Evolutionary conservation across 257 asterid genomes (phyloP).

Genomic region (Solanum lycopersicoides): DNA sequence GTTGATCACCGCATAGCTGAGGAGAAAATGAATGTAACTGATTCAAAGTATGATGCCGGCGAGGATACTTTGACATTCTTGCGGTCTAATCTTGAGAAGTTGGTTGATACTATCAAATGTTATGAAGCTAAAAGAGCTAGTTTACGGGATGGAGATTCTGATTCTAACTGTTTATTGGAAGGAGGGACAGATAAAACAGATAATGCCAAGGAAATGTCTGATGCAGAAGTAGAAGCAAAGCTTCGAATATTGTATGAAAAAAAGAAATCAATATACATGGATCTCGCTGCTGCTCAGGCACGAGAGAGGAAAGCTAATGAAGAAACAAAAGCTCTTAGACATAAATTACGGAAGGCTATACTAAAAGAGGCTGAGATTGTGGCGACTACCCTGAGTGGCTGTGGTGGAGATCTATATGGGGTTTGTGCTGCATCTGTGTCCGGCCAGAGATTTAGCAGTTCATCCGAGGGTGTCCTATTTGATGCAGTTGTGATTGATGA

Average conservation of each 20-base stretch:
- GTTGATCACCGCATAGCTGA: constrained; percentile 71
- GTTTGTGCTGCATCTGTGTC: constrained; percentile 74
- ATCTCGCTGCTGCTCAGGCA: constrained; percentile 69
- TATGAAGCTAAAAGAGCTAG: constrained; percentile 78
- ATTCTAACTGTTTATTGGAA: constrained; percentile 26
- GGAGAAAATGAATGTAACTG: constrained; percentile 38
- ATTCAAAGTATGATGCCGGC: constrained; percentile 27
- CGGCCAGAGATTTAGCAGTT: constrained; percentile 56
- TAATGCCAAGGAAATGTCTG: constrained; percentile 46
- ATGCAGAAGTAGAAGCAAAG: constrained; percentile 62
- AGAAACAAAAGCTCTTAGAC: constrained; percentile 73
- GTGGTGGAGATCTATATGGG: constrained; percentile 93
- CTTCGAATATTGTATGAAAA: constrained; percentile 59
- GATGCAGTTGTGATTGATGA: constrained; percentile 99
- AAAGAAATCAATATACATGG: constrained; percentile 58
- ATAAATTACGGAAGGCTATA: constrained; percentile 68
- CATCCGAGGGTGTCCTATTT: constrained; percentile 66
- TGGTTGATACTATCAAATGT: constrained; percentile 70
- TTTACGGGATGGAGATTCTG: constrained; percentile 46
- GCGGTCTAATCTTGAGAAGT: constrained; percentile 73
- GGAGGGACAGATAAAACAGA: constrained; percentile 28
- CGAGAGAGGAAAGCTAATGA: constrained; percentile 71
- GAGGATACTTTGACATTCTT: constrained; percentile 36
- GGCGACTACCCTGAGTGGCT: constrained; percentile 94
- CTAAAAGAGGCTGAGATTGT: constrained; percentile 94